Conservation (phyloP, 1,284 basidiomycete species). For the Malassezia arunalokei region DNA sequence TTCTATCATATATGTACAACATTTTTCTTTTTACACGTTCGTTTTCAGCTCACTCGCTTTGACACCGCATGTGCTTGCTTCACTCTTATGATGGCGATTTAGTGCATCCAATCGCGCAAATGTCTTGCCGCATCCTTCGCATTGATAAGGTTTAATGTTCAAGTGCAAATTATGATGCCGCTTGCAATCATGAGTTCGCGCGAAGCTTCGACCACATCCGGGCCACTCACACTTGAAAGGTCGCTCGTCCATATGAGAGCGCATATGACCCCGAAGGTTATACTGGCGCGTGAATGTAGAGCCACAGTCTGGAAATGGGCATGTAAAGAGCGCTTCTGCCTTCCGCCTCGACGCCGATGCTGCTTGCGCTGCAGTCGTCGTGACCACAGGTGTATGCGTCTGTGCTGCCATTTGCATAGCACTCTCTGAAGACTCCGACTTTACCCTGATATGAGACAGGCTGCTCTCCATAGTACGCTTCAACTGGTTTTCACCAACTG, state of each 20-base stretch:
- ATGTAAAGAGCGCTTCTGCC: slow-evolving; percentile 79
- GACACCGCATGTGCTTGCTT: slow-evolving; percentile 23
- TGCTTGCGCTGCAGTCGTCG: slow-evolving; percentile 81
- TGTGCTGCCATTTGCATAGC: slow-evolving; percentile 9
- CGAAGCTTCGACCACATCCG: slow-evolving; percentile 84
- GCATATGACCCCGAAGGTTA: slow-evolving; percentile 64
- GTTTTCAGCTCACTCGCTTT: slow-evolving; percentile 15
- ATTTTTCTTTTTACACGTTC: neutral
- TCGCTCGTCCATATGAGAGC: slow-evolving; percentile 89
- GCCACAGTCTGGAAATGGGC: slow-evolving; percentile 85
- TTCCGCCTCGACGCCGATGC: slow-evolving; percentile 76
- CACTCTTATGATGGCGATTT: slow-evolving; percentile 51
- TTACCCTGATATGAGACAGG: neutral
- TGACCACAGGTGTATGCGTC: slow-evolving; percentile 51
- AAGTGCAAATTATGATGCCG: slow-evolving; percentile 56
- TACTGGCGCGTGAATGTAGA: slow-evolving; percentile 59
- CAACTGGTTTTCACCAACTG: no score
- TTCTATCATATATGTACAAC: neutral
- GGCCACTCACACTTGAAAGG: slow-evolving; percentile 86
- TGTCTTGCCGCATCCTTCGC: slow-evolving; percentile 81
- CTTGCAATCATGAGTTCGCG: slow-evolving; percentile 92
- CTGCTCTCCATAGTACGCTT: no score
- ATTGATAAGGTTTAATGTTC: slow-evolving; percentile 70
- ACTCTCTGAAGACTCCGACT: neutral
- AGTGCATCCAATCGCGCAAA: slow-evolving; percentile 86